phyloP scores from a whole-genome alignment of 805 yeast species.

The Hanseniaspora singularis region DNA sequence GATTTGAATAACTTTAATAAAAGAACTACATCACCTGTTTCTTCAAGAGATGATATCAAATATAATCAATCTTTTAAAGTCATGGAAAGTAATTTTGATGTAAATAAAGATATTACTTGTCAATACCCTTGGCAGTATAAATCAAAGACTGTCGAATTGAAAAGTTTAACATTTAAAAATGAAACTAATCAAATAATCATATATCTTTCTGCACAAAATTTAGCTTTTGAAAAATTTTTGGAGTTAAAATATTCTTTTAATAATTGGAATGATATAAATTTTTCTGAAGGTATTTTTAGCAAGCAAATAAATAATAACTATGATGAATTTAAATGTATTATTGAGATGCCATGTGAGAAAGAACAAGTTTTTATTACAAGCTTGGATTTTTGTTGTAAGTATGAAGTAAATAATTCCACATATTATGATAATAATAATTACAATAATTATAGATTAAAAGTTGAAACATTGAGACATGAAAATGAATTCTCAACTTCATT shows the following conservation, averaged over 20 bases:
- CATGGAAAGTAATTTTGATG: constrained; percentile 6
- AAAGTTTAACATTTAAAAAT: not conserved
- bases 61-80: not conserved
- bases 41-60: no score
- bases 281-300: constrained; percentile 23
- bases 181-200: constrained; percentile 19
- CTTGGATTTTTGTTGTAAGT: constrained; percentile 25
- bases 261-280: constrained; percentile 27
- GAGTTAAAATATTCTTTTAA: constrained; percentile 28
- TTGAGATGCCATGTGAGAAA: constrained; percentile 24
- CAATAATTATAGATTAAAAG: constrained; percentile 25
- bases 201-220: constrained; percentile 24
- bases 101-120: constrained; percentile 1
- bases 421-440: constrained; percentile 29
- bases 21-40: not conserved
- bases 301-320: constrained; percentile 22
- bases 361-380: constrained; percentile 19
- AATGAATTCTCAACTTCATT: constrained; percentile 17
- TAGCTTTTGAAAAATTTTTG: constrained; percentile 27
- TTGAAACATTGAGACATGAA: not conserved
- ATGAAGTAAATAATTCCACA: constrained; percentile 27
- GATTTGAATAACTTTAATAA: not conserved
- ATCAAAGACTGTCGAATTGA: constrained; percentile 6
- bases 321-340: constrained; percentile 27
- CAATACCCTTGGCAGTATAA: constrained; percentile 9